These are phyloP conservation scores for Sistotremastrum niveocremeum DNA, from an alignment of 768 basidiomycete genomes.

Conservation along the genomic window DNA sequence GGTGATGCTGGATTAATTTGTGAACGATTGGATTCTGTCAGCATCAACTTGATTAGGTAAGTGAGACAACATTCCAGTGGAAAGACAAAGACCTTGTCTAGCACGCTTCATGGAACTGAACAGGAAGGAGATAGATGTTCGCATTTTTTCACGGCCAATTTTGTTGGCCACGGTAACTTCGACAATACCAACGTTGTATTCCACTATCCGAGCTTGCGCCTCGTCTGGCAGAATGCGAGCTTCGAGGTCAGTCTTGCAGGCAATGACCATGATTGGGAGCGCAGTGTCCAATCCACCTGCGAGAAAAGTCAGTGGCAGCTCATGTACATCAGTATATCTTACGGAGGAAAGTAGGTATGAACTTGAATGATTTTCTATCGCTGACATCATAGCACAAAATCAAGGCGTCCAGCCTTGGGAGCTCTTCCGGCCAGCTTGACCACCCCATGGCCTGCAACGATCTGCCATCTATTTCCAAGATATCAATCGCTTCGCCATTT, in stretches of 20 bases:
- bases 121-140: constrained; percentile 61
- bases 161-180: constrained; percentile 50
- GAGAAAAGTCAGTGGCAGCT: constrained; percentile 4
- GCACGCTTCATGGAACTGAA: constrained; percentile 35
- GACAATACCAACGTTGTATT: constrained; percentile 66
- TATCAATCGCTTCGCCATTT: too few relatives aligned
- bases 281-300: constrained; percentile 45
- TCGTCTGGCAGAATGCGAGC: constrained; percentile 42
- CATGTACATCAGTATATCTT: constrained; percentile 18
- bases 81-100: too few relatives aligned
- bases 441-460: constrained; percentile 7
- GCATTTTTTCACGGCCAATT: constrained; percentile 56
- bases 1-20: constrained; percentile 56
- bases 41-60: too few relatives aligned
- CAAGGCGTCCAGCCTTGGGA: constrained; percentile 58
- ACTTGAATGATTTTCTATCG: constrained; percentile 43
- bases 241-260: constrained; percentile 73
- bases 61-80: too few relatives aligned
- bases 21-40: too few relatives aligned
- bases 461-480: too few relatives aligned
- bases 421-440: constrained; percentile 33
- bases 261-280: constrained; percentile 61
- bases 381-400: constrained; percentile 80
- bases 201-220: constrained; percentile 35
- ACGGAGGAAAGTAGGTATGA: constrained; percentile 61